Base-by-base conservation (phyloP, 202 grass and related monocot genomes). In the Hordeum pubiflorum region DNA sequence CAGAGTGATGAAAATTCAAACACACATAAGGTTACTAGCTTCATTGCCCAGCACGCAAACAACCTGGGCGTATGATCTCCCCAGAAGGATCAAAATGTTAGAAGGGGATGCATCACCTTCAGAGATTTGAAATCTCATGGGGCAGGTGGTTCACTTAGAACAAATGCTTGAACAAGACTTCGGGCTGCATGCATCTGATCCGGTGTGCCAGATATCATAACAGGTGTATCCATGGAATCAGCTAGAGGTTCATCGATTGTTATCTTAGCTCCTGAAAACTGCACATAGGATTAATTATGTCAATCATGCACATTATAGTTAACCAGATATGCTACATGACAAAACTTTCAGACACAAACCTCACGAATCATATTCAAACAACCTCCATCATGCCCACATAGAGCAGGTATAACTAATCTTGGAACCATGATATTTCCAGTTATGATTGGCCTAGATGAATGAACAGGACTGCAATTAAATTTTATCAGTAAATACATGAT, bases 181-280 rank as follows among this genome's bases (percentile, higher is more conserved):
- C 83, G 88, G 22, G 96, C 96, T 74, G 90, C 91, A 80, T 99
- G 91, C 79, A 94, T 92, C 64, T 93, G 90, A 56, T 99, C 96
- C 43, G 87, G 96, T 38, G 86, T 82, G 62, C 96, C 92, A 64
- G 88, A 91, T 90, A 95, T 84, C 37, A 88, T 75, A 80, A 99
- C 79, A 74, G 85, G 10, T 15, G 85, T 91, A 83, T 95, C 96
- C 23, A 82, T 69, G n/a, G 85, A 82, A 79, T 99, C 90, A n/a
- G 83, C 80, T 71, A 91, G 79, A 44, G 90, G 88, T 76, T 99
- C 96, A 74, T 83, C 72, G 9, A 99, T 77, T 18, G 87, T 91
- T 88, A 99, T 88, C 78, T 93, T 99, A 83, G 96, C 96, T 61
- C 92, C 96, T 55, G 96, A 99, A 73, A 94, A 95, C 96, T 98